Evolutionary conservation across 306 rosid genomes (phyloP).

Genomic region (Dalbergia cochinchinensis): DNA sequence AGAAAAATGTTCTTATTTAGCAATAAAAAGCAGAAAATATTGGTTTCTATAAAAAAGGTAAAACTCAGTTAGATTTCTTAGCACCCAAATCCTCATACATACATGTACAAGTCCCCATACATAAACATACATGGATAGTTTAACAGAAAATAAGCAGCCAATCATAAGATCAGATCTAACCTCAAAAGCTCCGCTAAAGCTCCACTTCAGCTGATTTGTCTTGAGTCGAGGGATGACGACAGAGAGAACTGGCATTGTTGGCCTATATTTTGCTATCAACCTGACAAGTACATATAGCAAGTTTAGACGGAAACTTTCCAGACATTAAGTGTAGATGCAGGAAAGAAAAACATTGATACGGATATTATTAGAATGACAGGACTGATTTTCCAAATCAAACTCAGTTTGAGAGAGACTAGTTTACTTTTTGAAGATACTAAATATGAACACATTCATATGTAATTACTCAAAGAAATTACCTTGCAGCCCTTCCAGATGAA

Average conservation of each 20-base stretch:
- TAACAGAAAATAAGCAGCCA: conserved; percentile 34
- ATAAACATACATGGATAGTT: conserved; percentile 6
- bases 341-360: neutral
- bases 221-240: conserved; percentile 84
- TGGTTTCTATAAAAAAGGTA: neutral
- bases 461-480: conserved; percentile 55
- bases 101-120: neutral
- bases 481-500: conserved; percentile 98
- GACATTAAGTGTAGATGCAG: conserved; percentile 20
- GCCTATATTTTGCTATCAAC: conserved; percentile 92
- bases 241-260: conserved; percentile 94
- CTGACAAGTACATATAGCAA: conserved; percentile 53
- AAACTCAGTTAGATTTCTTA: neutral
- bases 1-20: conserved; percentile 36
- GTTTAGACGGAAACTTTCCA: conserved; percentile 18
- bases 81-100: conserved; percentile 8
- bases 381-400: conserved; percentile 14
- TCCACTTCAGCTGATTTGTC: conserved; percentile 89
- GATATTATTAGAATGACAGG: conserved; percentile 22
- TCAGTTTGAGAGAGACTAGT: neutral
- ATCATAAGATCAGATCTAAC: conserved; percentile 52
- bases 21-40: conserved; percentile 8
- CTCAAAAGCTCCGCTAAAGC: conserved; percentile 98
- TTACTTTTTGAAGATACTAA: conserved; percentile 31
- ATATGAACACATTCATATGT: neutral